Evolutionary conservation across 2,329 filamentous ascomycete genomes (phyloP).

Genomic region (Cladobotryum protrusum): DNA sequence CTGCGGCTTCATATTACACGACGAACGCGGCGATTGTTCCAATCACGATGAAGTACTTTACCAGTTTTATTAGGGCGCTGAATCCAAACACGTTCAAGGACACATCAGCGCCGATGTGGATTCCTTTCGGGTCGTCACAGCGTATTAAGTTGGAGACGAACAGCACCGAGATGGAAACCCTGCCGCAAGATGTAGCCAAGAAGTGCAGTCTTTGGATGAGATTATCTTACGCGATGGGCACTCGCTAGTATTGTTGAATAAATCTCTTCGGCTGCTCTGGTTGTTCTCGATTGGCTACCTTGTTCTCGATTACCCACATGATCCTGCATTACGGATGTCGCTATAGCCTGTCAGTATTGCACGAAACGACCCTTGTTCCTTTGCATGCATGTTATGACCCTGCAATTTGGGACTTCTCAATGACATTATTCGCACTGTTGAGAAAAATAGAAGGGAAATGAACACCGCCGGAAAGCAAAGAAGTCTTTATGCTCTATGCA

Average conservation of each 20-base stretch:
- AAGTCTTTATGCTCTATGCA: too few species aligned
- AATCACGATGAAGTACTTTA: slow-evolving; percentile 43
- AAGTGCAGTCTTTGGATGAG: slow-evolving; percentile 37
- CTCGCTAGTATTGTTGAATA: neutral
- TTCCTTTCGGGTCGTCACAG: slow-evolving; percentile 21
- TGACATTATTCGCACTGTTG: too few species aligned
- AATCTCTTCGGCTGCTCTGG: too few species aligned
- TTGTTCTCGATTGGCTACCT: too few species aligned
- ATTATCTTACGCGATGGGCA: slow-evolving; percentile 22
- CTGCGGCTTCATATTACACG: slow-evolving; percentile 32
- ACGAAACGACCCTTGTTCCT: too few species aligned
- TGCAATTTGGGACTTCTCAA: too few species aligned
- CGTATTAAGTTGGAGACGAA: slow-evolving; percentile 34
- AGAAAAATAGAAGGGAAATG: too few species aligned
- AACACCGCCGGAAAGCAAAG: too few species aligned
- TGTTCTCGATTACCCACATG: too few species aligned
- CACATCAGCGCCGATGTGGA: slow-evolving; percentile 35
- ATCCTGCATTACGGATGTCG: too few species aligned
- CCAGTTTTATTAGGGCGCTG: slow-evolving; percentile 41
- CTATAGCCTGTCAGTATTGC: too few species aligned
- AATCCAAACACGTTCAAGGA: slow-evolving; percentile 37
- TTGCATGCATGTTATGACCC: too few species aligned
- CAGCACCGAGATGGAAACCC: slow-evolving; percentile 33
- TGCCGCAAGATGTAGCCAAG: slow-evolving; percentile 24
- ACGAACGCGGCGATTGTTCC: slow-evolving; percentile 41